A percentile compares a stretch with the other conserved stretches of the same genome.
Evolutionary conservation across 1,284 basidiomycete species (phyloP).

Genomic region (Rhodotorula sp.): DNA sequence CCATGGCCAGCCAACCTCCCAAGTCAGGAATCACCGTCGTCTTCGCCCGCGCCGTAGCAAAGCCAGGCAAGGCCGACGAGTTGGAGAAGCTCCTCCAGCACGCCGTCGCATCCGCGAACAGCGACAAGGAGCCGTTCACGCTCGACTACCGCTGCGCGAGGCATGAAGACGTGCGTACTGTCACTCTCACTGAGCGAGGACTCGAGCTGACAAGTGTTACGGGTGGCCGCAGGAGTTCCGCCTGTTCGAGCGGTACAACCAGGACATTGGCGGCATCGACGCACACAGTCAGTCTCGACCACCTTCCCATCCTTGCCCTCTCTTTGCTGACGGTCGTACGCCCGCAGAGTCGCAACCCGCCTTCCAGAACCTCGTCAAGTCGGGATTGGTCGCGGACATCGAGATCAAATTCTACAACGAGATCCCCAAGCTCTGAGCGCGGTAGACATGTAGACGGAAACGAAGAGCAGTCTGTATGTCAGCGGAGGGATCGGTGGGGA

Average conservation of each 20-base stretch:
- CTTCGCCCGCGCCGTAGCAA: conserved; percentile 16
- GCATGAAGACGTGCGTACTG: neutral
- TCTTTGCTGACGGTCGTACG: neutral
- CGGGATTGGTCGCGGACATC: conserved; percentile 14
- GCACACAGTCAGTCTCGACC: conserved; percentile 17
- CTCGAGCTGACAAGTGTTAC: neutral
- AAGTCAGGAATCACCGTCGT: conserved; percentile 17
- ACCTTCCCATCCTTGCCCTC: neutral
- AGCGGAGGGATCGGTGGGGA: too few relatives aligned
- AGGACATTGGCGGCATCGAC: conserved; percentile 34
- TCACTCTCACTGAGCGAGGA: neutral
- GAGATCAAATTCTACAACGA: conserved; percentile 28
- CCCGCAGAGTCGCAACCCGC: conserved; percentile 20
- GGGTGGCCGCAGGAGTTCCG: conserved; percentile 12
- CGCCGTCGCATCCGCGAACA: conserved; percentile 20
- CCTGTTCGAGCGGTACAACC: conserved; percentile 31
- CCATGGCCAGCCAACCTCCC: conserved; percentile 17
- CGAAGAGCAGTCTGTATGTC: neutral
- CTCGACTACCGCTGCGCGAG: conserved; percentile 15
- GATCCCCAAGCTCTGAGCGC: conserved; percentile 9
- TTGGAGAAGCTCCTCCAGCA: conserved; percentile 6
- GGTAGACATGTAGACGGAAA: neutral
- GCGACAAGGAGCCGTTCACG: conserved; percentile 31
- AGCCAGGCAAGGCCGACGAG: conserved; percentile 27
- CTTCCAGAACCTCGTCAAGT: conserved; percentile 29